phyloP scores from a whole-genome alignment of 305 asterid genomes.

The Solanum hybrid region DNA sequence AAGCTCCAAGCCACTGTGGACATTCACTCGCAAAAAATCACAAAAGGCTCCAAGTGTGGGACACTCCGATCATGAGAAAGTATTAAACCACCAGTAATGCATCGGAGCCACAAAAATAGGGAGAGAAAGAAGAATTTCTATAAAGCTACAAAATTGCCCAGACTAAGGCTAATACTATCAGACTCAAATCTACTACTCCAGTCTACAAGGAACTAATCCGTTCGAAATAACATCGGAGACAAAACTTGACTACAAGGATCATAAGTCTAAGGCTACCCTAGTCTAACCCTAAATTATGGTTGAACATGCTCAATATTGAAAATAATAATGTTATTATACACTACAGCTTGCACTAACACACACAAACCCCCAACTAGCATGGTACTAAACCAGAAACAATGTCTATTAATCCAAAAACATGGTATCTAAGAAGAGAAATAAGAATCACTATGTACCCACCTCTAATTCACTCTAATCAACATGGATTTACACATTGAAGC shows the following conservation, averaged over 20 bases:
- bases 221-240: too few species aligned
- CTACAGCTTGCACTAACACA: background rate
- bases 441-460: background rate
- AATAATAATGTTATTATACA: background rate
- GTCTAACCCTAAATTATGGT: background rate
- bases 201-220: background rate
- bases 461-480: background rate
- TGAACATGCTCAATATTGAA: background rate
- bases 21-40: too few species aligned
- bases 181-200: background rate
- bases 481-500: background rate
- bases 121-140: background rate
- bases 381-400: background rate
- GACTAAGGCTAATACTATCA: background rate
- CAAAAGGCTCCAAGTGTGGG: background rate
- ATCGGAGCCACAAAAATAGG: background rate
- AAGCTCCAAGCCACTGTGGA: background rate
- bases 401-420: too few species aligned
- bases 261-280: background rate
- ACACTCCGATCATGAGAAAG: background rate
- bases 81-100: rapidly evolving
- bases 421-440: background rate
- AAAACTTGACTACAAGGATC: background rate
- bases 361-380: background rate
- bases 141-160: background rate